Conservation (phyloP, 768 basidiomycete genomes). For the Kwoniella europaea region DNA sequence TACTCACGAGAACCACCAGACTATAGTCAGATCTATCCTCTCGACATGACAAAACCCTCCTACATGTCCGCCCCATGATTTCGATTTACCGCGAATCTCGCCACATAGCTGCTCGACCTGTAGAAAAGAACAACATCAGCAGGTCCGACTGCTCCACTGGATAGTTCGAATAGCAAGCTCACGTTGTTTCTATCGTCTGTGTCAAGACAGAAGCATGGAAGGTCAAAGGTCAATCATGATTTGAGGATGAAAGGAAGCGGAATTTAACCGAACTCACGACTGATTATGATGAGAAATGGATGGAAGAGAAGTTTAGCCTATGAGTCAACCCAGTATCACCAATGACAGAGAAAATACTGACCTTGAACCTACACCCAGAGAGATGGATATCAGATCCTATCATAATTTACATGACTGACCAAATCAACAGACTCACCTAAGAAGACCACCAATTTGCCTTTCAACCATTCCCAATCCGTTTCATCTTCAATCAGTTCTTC, state of each 20-base stretch:
- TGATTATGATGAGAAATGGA: not conserved
- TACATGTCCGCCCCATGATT: conserved; percentile 26
- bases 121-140: not conserved
- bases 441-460: conserved; percentile 27
- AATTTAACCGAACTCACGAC: not conserved
- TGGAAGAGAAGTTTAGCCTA: not conserved
- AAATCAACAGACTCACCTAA: conserved; percentile 25
- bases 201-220: no score
- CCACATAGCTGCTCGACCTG: conserved; percentile 22
- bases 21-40: conserved; percentile 29
- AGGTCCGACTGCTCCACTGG: not conserved
- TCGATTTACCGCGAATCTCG: conserved; percentile 10
- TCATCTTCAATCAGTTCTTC: conserved; percentile 10
- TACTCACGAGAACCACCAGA: conserved; percentile 40
- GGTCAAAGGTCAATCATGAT: no score
- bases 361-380: not conserved
- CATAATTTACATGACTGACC: no score
- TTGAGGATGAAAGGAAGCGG: no score
- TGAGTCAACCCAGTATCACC: no score
- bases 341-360: not conserved
- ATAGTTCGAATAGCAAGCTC: not conserved
- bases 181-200: conserved; percentile 7
- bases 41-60: conserved; percentile 29
- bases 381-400: not conserved
- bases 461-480: conserved; percentile 21